Base-by-base conservation (phyloP, 2,329 filamentous ascomycete genomes). In the Fragosphaeria purpurea region DNA sequence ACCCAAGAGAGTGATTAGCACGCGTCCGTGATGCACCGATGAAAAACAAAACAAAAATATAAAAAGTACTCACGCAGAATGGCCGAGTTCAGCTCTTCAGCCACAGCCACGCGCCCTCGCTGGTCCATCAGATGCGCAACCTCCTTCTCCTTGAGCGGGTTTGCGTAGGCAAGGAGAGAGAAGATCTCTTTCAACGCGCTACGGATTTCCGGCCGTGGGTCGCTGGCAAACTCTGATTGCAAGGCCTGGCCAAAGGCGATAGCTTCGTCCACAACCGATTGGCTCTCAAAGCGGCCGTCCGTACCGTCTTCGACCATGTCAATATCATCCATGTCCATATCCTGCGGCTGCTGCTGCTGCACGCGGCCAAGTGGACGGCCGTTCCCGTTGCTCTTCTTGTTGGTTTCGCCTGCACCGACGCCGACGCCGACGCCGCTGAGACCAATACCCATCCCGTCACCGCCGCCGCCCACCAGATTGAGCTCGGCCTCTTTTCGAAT, bases 21-120 rank as follows among this genome's bases (percentile, higher is more conserved):
- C 3, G 4, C 32, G 4, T 33, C 10, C 7, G 12, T 43, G 35
- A 11, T 37, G 35, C 11, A 10, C 48, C 10, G 47, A 42, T 31
- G 38, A 9, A 38, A 38, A 12, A 5, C 13, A 47, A 12, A 44
- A 5, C 30, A 6, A 47, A 4, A 30, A 35, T 49, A 53, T 5
- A 50, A 12, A 50, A 50, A 42, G n/a, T n/a, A 75, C 82, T 70
- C 71, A 95, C 89, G 82, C 53, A 98, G 67, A 59, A 98, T 95
- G 44, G 88, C 90, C 54, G 88, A 87, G 66, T 97, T 97, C 51
- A 98, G 73, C 65, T 95, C 90, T 69, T 98, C 93, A 7, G 90
- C 90, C 41, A 97, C 88, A 13, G 80, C 75, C 13, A 83, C 79
- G 42, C 93, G 75, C 1, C 87, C 88, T 48, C 77, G 79, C 40